Conservation (phyloP, 768 basidiomycete genomes). For the Amanita polypyramis region DNA sequence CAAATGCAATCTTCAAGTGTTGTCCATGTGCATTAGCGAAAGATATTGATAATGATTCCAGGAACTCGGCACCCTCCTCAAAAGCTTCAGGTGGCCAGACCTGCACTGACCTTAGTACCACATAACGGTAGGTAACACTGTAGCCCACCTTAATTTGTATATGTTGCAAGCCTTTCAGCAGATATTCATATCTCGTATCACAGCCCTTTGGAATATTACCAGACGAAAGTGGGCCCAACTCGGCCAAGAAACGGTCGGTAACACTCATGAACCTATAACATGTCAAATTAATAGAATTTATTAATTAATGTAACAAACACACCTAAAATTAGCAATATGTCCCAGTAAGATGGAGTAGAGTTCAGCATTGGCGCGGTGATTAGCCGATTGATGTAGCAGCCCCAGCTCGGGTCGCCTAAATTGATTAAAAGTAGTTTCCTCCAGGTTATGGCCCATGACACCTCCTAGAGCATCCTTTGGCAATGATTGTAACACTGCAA, state of each 20-base stretch:
- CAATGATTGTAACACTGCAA: conserved; percentile 62
- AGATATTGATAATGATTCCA: conserved; percentile 73
- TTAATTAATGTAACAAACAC: conserved; percentile 16
- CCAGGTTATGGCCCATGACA: conserved; percentile 66
- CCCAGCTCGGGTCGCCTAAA: conserved; percentile 66
- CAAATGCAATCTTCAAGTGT: conserved; percentile 75
- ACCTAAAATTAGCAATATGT: conserved; percentile 75
- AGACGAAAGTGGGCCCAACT: conserved; percentile 64
- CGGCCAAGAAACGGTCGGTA: conserved; percentile 82
- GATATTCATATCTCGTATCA: conserved; percentile 75
- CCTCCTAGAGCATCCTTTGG: conserved; percentile 75
- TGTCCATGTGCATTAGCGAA: conserved; percentile 80
- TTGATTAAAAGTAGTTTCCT: conserved; percentile 83
- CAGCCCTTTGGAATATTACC: conserved; percentile 72
- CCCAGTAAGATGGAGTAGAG: conserved; percentile 80
- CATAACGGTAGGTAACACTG: not conserved
- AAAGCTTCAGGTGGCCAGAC: conserved; percentile 93
- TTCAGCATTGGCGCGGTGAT: conserved; percentile 74
- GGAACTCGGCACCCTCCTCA: conserved; percentile 87
- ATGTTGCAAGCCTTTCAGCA: conserved; percentile 72
- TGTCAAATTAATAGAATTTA: not conserved
- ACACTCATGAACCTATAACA: conserved; percentile 70
- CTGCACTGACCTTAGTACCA: conserved; percentile 23
- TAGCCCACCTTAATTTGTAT: conserved; percentile 66
- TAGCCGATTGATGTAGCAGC: conserved; percentile 53